These are phyloP conservation scores for Boeremia lycopersici DNA, from an alignment of 2,329 filamentous ascomycete genomes.

Conservation along the genomic window DNA sequence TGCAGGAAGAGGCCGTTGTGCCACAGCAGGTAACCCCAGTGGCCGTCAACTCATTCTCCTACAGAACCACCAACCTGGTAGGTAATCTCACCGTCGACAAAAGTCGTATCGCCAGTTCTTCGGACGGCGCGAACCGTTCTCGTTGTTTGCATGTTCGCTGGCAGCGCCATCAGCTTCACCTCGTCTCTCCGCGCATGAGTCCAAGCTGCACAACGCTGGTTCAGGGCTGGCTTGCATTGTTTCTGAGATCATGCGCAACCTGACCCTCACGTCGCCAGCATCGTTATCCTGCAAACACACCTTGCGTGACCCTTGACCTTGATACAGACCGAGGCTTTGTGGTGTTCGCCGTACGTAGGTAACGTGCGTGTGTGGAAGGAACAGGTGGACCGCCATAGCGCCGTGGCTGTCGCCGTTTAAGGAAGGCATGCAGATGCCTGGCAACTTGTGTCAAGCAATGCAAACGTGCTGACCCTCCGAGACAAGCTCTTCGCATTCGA, in stretches of 20 bases:
- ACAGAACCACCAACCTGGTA: not conserved
- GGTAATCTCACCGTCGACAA: not conserved
- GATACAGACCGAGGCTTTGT: slow-evolving; percentile 1
- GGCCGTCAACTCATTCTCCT: slow-evolving; percentile 1
- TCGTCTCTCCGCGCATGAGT: not conserved
- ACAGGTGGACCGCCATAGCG: slow-evolving; percentile 1
- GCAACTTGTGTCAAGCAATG: slow-evolving; percentile 6
- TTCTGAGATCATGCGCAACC: not conserved
- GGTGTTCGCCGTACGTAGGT: not conserved
- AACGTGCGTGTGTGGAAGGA: not conserved
- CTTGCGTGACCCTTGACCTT: slow-evolving; percentile 5
- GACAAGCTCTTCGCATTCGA: slow-evolving; percentile 12
- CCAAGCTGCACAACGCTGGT: slow-evolving; percentile 2
- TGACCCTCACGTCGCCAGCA: not conserved
- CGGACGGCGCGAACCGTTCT: not conserved
- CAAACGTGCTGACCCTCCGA: slow-evolving; percentile 1
- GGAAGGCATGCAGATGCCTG: slow-evolving; percentile 20
- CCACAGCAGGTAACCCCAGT: slow-evolving; percentile 3
- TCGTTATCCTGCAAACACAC: slow-evolving; percentile 1
- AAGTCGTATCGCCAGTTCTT: not conserved
- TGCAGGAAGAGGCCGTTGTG: not conserved
- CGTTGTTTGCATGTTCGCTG: not conserved
- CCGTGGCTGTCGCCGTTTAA: slow-evolving; percentile 7
- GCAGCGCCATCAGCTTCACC: slow-evolving; percentile 2
- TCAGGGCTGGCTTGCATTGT: not conserved